Conservation (phyloP, 306 rosid species). For the Casuarina glauca region DNA sequence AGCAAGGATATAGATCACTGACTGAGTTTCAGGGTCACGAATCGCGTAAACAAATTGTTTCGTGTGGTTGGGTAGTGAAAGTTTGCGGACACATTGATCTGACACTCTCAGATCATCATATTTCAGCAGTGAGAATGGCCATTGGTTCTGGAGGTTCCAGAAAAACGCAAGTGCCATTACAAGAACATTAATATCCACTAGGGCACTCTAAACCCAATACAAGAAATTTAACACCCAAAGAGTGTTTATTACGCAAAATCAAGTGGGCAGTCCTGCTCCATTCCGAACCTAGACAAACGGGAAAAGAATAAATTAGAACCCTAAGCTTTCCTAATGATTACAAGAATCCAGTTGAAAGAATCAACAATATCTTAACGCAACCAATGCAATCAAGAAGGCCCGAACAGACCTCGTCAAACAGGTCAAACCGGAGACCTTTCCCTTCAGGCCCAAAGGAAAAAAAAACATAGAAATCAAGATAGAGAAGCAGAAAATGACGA, state of each 20-base stretch:
- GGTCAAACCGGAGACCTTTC: not conserved
- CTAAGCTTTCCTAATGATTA: not conserved
- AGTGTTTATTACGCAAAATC: not conserved
- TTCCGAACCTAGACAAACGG: not conserved
- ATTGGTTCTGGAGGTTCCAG: constrained; percentile 51
- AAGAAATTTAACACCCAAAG: constrained; percentile 19
- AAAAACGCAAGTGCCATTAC: constrained; percentile 55
- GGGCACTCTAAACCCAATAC: not conserved
- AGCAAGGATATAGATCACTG: constrained; percentile 67
- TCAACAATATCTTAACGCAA: not conserved
- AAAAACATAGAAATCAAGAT: no score
- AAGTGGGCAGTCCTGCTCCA: not conserved
- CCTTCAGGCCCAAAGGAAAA: not conserved
- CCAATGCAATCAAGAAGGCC: not conserved
- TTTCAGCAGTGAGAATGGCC: constrained; percentile 64
- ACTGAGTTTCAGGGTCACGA: constrained; percentile 51
- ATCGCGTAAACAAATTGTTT: constrained; percentile 70
- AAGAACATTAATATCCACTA: constrained; percentile 17
- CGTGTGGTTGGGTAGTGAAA: constrained; percentile 52
- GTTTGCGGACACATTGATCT: constrained; percentile 50
- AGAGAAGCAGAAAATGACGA: no score
- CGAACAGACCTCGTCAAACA: not conserved
- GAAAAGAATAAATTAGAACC: not conserved
- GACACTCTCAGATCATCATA: constrained; percentile 52
- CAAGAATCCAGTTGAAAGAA: not conserved